Evolutionary conservation across 2,329 filamentous ascomycete genomes (phyloP).

Genomic region (Colletotrichum sp.): DNA sequence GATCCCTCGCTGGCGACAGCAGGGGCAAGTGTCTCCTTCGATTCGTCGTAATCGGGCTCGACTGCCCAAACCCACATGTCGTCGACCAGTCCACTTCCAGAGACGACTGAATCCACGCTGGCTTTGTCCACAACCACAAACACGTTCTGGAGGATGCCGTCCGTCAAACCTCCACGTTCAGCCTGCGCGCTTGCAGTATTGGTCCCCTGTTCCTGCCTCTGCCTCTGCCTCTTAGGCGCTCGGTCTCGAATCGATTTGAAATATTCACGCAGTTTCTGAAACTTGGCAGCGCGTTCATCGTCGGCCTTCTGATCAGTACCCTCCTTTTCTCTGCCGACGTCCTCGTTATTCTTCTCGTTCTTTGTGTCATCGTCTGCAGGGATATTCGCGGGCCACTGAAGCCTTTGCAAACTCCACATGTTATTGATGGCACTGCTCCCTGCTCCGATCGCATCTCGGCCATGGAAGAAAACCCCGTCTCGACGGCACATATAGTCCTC

Average conservation of each 20-base stretch:
- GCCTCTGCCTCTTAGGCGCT: neutral
- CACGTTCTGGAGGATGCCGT: neutral
- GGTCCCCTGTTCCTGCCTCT: neutral
- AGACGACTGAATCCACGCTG: neutral
- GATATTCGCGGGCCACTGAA: neutral
- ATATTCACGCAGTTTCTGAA: neutral
- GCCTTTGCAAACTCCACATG: neutral
- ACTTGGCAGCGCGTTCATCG: neutral
- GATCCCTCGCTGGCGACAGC: neutral
- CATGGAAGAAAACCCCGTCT: neutral
- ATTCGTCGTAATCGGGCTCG: neutral
- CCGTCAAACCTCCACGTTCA: neutral
- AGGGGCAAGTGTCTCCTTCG: neutral
- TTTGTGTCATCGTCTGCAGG: neutral
- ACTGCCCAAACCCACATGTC: constrained; percentile 2
- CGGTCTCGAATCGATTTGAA: neutral
- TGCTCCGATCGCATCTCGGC: neutral
- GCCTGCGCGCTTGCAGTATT: neutral
- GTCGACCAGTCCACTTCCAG: neutral
- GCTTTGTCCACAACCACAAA: neutral
- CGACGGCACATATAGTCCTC: neutral
- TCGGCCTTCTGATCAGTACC: neutral
- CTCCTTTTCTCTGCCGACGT: neutral
- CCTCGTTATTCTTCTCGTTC: neutral
- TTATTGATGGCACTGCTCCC: neutral